Evolutionary conservation across 2,329 filamentous ascomycete genomes (phyloP).

Genomic region (Penicillium sclerotiorum): DNA sequence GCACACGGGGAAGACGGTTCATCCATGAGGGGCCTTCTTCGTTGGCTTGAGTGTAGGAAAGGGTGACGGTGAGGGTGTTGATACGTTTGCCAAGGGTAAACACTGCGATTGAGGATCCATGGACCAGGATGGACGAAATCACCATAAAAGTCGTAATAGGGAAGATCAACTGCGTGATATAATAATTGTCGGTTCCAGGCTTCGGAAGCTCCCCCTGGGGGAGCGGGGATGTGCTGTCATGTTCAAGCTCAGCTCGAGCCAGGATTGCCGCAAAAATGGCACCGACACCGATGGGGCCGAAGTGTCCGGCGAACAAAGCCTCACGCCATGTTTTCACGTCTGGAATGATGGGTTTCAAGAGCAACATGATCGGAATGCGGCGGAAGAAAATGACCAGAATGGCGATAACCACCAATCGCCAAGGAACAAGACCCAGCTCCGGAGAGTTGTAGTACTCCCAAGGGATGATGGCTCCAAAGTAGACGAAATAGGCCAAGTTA

Average conservation of each 20-base stretch:
- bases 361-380: slow-evolving; percentile 91
- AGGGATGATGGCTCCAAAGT: slow-evolving; percentile 93
- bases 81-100: slow-evolving; percentile 98
- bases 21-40: slow-evolving; percentile 94
- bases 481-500: slow-evolving; percentile 98
- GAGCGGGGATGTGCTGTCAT: slow-evolving; percentile 72
- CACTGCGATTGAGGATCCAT: slow-evolving; percentile 96
- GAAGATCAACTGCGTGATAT: slow-evolving; percentile 86
- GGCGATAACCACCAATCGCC: slow-evolving; percentile 92
- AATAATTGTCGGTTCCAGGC: slow-evolving; percentile 62
- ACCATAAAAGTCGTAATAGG: slow-evolving; percentile 94
- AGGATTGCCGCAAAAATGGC: slow-evolving; percentile 95
- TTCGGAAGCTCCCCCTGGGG: slow-evolving; percentile 58
- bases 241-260: slow-evolving; percentile 87
- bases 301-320: slow-evolving; percentile 93
- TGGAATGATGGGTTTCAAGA: slow-evolving; percentile 87
- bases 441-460: slow-evolving; percentile 87
- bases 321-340: slow-evolving; percentile 99
- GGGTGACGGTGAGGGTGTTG: slow-evolving; percentile 91
- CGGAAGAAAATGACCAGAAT: slow-evolving; percentile 93
- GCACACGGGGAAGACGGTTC: slow-evolving; percentile 80
- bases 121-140: slow-evolving; percentile 89
- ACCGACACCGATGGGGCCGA: slow-evolving; percentile 95
- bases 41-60: slow-evolving; percentile 90
- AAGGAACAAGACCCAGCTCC: slow-evolving; percentile 74